phyloP scores from a whole-genome alignment of 129 eudicot species.

The Pulicaria dysenterica region DNA sequence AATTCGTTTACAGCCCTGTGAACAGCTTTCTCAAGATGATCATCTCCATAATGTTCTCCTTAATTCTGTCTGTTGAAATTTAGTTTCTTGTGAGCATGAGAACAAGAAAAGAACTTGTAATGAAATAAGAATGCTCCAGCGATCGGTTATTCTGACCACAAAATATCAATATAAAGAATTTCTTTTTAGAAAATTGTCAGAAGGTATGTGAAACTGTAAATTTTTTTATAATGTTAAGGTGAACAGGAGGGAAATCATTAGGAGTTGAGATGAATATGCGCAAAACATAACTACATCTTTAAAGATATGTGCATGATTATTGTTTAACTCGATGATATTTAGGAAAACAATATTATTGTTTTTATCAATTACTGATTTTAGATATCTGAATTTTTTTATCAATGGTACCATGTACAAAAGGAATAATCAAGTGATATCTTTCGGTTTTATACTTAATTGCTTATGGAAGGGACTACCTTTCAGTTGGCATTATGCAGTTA shows the following conservation, averaged over 20 bases:
- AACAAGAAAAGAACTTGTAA: no score
- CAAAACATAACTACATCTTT: not conserved
- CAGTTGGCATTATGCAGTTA: not conserved
- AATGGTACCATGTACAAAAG: not conserved
- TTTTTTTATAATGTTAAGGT: not conserved
- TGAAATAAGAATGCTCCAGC: no score
- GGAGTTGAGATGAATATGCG: not conserved
- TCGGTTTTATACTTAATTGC: conserved; percentile 1
- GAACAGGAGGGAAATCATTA: not conserved
- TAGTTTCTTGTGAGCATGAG: no score
- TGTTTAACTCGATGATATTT: conserved; percentile 7
- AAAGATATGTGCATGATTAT: not conserved
- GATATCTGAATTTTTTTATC: not conserved
- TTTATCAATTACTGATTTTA: not conserved
- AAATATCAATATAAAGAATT: no score
- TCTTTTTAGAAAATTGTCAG: no score
- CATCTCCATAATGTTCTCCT: no score
- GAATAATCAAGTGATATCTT: conserved; percentile 9
- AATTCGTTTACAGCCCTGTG: no score
- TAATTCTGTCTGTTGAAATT: no score
- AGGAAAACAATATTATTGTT: not conserved
- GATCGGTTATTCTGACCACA: no score
- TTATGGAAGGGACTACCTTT: conserved; percentile 17
- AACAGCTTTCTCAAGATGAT: no score
- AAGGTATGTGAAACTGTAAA: not conserved